These are phyloP conservation scores for Sarocladium oryzae DNA, from an alignment of 2,329 filamentous ascomycete genomes.

Conservation along the genomic window DNA sequence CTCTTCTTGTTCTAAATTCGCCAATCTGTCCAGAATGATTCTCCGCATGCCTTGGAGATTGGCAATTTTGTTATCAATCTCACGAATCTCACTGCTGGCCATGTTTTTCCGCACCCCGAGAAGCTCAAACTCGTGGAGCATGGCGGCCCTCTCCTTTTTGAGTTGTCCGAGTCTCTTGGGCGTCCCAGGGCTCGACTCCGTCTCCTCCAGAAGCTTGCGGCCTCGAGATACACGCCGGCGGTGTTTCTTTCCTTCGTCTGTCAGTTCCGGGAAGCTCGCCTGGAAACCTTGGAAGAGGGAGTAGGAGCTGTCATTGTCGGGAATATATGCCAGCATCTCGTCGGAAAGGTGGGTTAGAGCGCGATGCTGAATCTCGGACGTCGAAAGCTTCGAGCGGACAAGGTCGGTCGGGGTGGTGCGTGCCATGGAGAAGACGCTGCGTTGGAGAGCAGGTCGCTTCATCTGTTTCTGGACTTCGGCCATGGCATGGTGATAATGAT, in stretches of 20 bases:
- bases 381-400: constrained; percentile 84
- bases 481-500: constrained; percentile 82
- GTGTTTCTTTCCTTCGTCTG: constrained; percentile 64
- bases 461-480: constrained; percentile 85
- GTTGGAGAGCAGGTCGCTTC: constrained; percentile 74
- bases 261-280: constrained; percentile 70
- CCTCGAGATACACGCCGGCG: constrained; percentile 66
- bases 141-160: constrained; percentile 69
- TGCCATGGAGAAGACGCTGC: constrained; percentile 85
- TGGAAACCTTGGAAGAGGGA: constrained; percentile 96
- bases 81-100: constrained; percentile 90
- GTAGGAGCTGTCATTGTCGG: constrained; percentile 77
- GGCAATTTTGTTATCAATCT: constrained; percentile 94
- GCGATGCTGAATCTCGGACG: constrained; percentile 87
- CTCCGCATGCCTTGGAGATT: constrained; percentile 90
- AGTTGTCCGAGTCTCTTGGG: constrained; percentile 61
- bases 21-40: constrained; percentile 82
- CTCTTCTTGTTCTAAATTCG: constrained; percentile 84
- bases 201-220: constrained; percentile 67
- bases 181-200: constrained; percentile 45
- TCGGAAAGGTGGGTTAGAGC: constrained; percentile 84
- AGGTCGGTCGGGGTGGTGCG: constrained; percentile 90
- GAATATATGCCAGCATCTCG: constrained; percentile 82
- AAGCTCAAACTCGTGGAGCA: constrained; percentile 86
- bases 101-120: constrained; percentile 92